Evolutionary conservation across 2,329 filamentous ascomycete species (phyloP), one percentile per base, ranked within the genome.

Genomic region (Hymenoscyphus linearis): DNA sequence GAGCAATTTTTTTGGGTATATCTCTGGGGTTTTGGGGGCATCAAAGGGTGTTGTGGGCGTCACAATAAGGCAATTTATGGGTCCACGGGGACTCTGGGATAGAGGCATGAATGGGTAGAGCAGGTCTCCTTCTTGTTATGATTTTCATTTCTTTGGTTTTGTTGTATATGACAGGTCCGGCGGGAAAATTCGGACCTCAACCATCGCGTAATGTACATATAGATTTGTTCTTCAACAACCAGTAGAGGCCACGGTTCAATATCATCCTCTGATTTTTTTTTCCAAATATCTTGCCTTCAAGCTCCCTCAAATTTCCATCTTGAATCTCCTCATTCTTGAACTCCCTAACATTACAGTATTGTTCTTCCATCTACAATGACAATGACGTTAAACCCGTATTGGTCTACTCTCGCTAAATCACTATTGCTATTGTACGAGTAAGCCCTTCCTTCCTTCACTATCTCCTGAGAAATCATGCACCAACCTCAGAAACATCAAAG

Each of bases 51-150:
- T 6, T 16, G 25, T 31, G 18, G 7, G 16, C 14, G 52, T 2
- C 16, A 55, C 25, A 14, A 36, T 22, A 26, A 55, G 12, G 25
- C 31, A 25, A 55, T 37, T 37, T 55, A 22, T 22, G 54, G 54
- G 34, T 31, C 31, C 18, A n/a, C 40, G 34, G 14, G n/a, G 12
- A 16, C 31, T 31, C n/a, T 10, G 52, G 25, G 4, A 26, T 36
- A 55, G 27, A 35, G 34, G 27, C 36, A 36, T 55, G n/a, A 55
- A 18, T 36, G 54, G 54, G 36, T 55, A 47, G 40, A 47, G 40
- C 40, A 47, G 40, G 40, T 47, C 40, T 47, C 37, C 18, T 14
- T 9, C 40, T 47, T 16, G 22, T 47, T n/a, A 47, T 47, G 40
- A 47, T 47, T n/a, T 22, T 6, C 12, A 22, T 47, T 47, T 12